These are phyloP conservation scores for Mycena capillaripes DNA, from an alignment of 768 basidiomycete species.

Conservation along the genomic window DNA sequence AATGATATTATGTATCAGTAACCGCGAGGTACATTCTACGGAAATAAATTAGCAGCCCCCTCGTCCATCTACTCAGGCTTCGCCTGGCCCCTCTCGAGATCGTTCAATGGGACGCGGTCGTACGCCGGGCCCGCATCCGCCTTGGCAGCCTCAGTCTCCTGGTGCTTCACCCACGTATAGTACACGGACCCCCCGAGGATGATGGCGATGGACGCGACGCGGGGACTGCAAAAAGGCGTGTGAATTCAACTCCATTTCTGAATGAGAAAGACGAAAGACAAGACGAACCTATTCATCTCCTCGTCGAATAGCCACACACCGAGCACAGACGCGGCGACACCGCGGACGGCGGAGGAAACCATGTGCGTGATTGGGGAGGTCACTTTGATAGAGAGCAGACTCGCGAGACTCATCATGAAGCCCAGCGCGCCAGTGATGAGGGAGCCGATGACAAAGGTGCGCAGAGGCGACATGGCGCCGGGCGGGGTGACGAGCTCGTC, in stretches of 20 bases:
- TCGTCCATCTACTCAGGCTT: conserved; percentile 23
- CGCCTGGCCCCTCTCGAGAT: conserved; percentile 67
- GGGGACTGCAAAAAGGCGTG: conserved; percentile 66
- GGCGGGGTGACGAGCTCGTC: conserved; percentile 52
- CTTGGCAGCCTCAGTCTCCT: conserved; percentile 66
- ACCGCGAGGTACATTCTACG: conserved; percentile 22
- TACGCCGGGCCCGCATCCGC: conserved; percentile 54
- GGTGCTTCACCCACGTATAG: conserved; percentile 92
- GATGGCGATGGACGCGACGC: conserved; percentile 82
- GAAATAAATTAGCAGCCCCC: conserved; percentile 23
- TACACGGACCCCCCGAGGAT: conserved; percentile 87
- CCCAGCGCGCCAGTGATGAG: conserved; percentile 86
- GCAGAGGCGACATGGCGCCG: conserved; percentile 61
- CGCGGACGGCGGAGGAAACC: conserved; percentile 95
- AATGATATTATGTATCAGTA: conserved; percentile 16
- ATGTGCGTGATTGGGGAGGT: conserved; percentile 99
- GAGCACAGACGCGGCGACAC: conserved; percentile 91
- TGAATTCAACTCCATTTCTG: too few species aligned
- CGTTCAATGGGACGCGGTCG: conserved; percentile 75
- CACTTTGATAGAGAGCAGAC: conserved; percentile 94
- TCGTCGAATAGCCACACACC: conserved; percentile 88
- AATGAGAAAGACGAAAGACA: background rate
- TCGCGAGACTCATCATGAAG: conserved; percentile 95
- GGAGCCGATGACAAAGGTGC: conserved; percentile 85
- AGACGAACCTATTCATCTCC: conserved; percentile 79